Base-by-base conservation (phyloP, 176 grass and related monocot genomes). In the Ensete ventricosum region DNA sequence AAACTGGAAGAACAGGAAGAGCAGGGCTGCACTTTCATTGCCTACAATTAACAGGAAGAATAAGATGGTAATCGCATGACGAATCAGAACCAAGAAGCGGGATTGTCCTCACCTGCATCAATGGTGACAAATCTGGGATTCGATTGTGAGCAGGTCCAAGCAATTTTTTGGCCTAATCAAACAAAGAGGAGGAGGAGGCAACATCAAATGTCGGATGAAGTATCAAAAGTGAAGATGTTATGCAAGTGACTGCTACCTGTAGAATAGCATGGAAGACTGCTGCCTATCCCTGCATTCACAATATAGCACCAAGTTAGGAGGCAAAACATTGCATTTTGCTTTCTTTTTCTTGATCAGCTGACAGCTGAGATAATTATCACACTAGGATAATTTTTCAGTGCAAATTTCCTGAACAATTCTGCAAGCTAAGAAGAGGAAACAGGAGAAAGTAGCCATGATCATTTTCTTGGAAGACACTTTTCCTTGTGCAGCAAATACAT, bases 201-300 rank as follows among this genome's bases (percentile, higher is more conserved):
- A 53, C 27, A 71, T 9, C 50, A 19, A 13, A 52, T 11, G 9
- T 9, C 3, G 17, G 16, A 4, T 19, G 9, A 12, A 52, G 68
- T 71, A 20, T 50, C 19, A 51, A 2, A 16, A 52, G 11, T 50
- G 50, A 71, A 51, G 20, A 52, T 19, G 20, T 9, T 69, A 54
- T 73, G 17, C 34, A 49, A 64, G 3, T 13, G 24, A 69, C 72
- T 59, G 69, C 55, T 88, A 96, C 93, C 70, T 84, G 71, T 74
- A 11, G 81, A 75, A 67, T 85, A 81, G 76, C 87, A 92, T 78
- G 78, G 83, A n/a, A 81, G 48, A 20, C 13, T 78, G 77, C 71
- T 80, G 43, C 90, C 85, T 1, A 83, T 79, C 82, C 87, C 87
- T 96, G 89, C 54, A 58, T 55, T 85, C 82, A 81, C 54, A 81